phyloP scores from a whole-genome alignment of 805 yeast genomes.

The Wickerhamomyces subpelliculosus region DNA sequence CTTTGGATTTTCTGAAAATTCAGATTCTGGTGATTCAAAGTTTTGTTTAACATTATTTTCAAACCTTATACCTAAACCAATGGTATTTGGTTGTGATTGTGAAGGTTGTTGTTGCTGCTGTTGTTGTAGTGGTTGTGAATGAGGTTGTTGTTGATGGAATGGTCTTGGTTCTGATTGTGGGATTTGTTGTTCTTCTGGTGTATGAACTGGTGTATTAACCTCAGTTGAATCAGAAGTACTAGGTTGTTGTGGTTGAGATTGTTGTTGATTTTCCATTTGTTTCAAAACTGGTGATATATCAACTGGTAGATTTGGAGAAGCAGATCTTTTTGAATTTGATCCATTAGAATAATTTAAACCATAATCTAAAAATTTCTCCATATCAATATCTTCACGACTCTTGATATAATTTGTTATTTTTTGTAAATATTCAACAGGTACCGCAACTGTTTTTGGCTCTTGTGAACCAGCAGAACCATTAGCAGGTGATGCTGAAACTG shows the following conservation, averaged over 20 bases:
- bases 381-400: slow-evolving; percentile 15
- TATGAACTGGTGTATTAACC: background rate
- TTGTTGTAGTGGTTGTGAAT: slow-evolving; percentile 1
- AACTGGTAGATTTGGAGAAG: background rate
- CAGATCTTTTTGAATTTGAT: background rate
- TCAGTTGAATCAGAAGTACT: slow-evolving; percentile 1
- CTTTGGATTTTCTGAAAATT: slow-evolving; percentile 27
- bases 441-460: slow-evolving; percentile 15
- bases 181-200: slow-evolving; percentile 1
- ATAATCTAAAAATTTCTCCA: slow-evolving; percentile 12
- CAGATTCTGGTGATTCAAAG: slow-evolving; percentile 19
- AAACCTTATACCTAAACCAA: slow-evolving; percentile 1
- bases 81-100: background rate
- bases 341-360: slow-evolving; percentile 8
- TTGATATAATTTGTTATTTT: slow-evolving; percentile 16
- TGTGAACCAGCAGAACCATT: background rate
- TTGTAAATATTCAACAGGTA: slow-evolving; percentile 21
- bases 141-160: slow-evolving; percentile 3
- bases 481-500: slow-evolving; percentile 13
- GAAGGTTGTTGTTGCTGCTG: background rate
- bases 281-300: slow-evolving; percentile 1
- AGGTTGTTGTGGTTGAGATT: background rate
- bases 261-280: background rate
- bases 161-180: background rate
- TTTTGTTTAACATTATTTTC: slow-evolving; percentile 1